Evolutionary conservation across 2,329 filamentous ascomycete species (phyloP).

Genomic region (Aspergillus unguis): DNA sequence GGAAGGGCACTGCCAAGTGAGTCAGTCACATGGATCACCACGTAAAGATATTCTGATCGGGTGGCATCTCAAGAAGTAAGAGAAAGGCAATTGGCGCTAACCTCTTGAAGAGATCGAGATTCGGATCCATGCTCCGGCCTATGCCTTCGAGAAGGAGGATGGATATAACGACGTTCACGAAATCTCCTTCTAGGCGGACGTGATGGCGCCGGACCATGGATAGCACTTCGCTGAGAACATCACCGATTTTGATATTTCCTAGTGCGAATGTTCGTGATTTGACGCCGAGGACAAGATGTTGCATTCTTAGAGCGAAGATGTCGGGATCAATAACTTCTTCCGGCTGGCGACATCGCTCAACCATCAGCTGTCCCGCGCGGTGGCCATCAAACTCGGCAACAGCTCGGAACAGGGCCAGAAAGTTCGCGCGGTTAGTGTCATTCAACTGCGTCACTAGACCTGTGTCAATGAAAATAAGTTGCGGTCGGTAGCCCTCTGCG

Average conservation of each 20-base stretch:
- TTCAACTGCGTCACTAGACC: slow-evolving; percentile 94
- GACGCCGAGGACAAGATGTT: slow-evolving; percentile 86
- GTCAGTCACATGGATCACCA: neutral
- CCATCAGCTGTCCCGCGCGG: slow-evolving; percentile 92
- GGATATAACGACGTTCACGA: slow-evolving; percentile 95
- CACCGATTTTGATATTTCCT: slow-evolving; percentile 92
- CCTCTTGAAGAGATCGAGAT: slow-evolving; percentile 80
- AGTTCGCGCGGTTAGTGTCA: slow-evolving; percentile 78
- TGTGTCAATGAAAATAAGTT: slow-evolving; percentile 96
- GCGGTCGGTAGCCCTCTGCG: slow-evolving; percentile 81
- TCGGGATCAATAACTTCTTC: slow-evolving; percentile 85
- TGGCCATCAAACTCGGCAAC: slow-evolving; percentile 97
- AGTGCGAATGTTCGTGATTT: slow-evolving; percentile 88
- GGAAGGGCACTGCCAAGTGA: slow-evolving; percentile 66
- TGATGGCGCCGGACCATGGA: slow-evolving; percentile 90
- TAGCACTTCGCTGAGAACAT: slow-evolving; percentile 86
- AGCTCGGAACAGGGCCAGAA: slow-evolving; percentile 91
- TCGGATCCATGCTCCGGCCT: slow-evolving; percentile 78
- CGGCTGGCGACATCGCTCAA: slow-evolving; percentile 88
- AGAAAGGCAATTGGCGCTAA: slow-evolving; percentile 33
- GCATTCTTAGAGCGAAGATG: slow-evolving; percentile 93
- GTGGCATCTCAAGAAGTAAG: neutral
- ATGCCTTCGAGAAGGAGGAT: slow-evolving; percentile 93
- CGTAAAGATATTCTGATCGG: neutral
- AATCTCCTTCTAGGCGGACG: slow-evolving; percentile 92